Percentiles rank a stretch among this genome's conserved stretches.
phyloP scores from a whole-genome alignment of 2,329 filamentous ascomycete species.

The Alternaria angustiovoidea region DNA sequence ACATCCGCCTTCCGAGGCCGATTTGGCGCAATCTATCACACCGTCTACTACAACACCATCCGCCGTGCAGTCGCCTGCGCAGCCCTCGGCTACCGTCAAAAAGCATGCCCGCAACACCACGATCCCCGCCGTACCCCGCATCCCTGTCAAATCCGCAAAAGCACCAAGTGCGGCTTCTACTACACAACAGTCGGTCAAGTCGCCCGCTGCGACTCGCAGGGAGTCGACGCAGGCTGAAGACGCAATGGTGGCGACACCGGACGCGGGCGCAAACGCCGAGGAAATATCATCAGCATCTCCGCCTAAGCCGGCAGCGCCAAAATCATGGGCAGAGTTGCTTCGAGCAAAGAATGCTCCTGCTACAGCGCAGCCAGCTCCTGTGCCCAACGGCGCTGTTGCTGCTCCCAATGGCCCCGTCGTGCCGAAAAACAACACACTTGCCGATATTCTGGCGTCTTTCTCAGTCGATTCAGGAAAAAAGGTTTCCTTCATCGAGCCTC shows the following conservation, averaged over 20 bases:
- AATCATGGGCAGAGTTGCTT: slow-evolving; percentile 75
- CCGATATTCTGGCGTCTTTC: slow-evolving; percentile 79
- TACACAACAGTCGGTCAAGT: slow-evolving; percentile 48
- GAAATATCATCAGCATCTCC: slow-evolving; percentile 53
- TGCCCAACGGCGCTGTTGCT: slow-evolving; percentile 37
- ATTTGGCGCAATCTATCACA: slow-evolving; percentile 64
- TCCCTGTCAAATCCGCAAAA: slow-evolving; percentile 57
- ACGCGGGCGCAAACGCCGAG: slow-evolving; percentile 32
- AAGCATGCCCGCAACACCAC: slow-evolving; percentile 54
- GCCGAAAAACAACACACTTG: slow-evolving; percentile 69
- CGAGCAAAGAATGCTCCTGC: slow-evolving; percentile 59
- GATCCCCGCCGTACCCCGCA: slow-evolving; percentile 61
- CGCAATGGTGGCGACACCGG: slow-evolving; percentile 16
- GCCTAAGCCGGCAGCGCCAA: slow-evolving; percentile 59
- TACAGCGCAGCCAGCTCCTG: slow-evolving; percentile 23
- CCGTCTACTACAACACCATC: slow-evolving; percentile 62
- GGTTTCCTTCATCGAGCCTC: slow-evolving; percentile 85
- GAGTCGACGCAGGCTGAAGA: slow-evolving; percentile 19
- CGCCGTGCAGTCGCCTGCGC: slow-evolving; percentile 49
- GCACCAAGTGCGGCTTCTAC: slow-evolving; percentile 44
- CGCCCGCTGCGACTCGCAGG: slow-evolving; percentile 25
- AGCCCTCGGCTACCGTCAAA: slow-evolving; percentile 41
- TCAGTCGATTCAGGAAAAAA: slow-evolving; percentile 70
- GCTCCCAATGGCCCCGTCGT: slow-evolving; percentile 53
- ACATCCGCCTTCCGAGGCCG: slow-evolving; percentile 64